A percentile compares a stretch with the other conserved stretches of the same genome.
Conservation (phyloP, 2,329 filamentous ascomycete genomes). For the Metarhizium anisopliae region DNA sequence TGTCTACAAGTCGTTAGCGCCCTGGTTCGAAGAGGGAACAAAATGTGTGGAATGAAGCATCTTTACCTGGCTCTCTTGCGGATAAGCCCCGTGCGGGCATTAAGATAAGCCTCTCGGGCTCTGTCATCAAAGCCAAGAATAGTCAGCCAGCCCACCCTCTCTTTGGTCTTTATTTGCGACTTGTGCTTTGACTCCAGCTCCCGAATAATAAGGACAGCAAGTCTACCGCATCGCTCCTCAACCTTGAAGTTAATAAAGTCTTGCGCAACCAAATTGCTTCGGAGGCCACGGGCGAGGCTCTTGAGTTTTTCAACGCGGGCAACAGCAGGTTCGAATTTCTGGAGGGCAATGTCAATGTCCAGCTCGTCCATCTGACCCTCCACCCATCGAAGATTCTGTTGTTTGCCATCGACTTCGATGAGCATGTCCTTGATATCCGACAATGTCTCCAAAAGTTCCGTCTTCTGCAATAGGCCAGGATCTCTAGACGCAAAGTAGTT, state of each 20-base stretch:
- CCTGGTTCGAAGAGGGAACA: background rate
- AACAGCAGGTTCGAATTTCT: constrained; percentile 80
- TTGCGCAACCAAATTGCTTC: constrained; percentile 78
- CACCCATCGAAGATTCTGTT: constrained; percentile 92
- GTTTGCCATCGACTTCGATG: constrained; percentile 92
- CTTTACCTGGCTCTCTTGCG: constrained; percentile 70
- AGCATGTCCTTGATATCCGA: constrained; percentile 79
- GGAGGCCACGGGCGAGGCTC: constrained; percentile 66
- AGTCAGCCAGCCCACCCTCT: constrained; percentile 75
- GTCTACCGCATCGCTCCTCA: constrained; percentile 69
- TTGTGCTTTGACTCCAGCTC: constrained; percentile 71
- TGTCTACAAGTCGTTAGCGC: constrained; percentile 45
- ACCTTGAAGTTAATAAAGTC: constrained; percentile 90
- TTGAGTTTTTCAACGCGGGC: constrained; percentile 77
- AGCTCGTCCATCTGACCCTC: constrained; percentile 92
- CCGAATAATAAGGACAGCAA: constrained; percentile 68
- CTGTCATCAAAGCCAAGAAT: constrained; percentile 84
- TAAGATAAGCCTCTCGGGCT: constrained; percentile 78
- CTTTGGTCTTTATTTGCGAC: constrained; percentile 67
- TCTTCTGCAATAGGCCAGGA: constrained; percentile 66
- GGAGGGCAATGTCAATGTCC: constrained; percentile 90
- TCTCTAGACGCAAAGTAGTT: constrained; percentile 79
- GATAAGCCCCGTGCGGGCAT: constrained; percentile 68
- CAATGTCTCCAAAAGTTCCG: constrained; percentile 68
- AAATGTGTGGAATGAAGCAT: background rate